Evolutionary conservation across 176 grass and related monocot genomes (phyloP).

Genomic region (Oryza coarctata): DNA sequence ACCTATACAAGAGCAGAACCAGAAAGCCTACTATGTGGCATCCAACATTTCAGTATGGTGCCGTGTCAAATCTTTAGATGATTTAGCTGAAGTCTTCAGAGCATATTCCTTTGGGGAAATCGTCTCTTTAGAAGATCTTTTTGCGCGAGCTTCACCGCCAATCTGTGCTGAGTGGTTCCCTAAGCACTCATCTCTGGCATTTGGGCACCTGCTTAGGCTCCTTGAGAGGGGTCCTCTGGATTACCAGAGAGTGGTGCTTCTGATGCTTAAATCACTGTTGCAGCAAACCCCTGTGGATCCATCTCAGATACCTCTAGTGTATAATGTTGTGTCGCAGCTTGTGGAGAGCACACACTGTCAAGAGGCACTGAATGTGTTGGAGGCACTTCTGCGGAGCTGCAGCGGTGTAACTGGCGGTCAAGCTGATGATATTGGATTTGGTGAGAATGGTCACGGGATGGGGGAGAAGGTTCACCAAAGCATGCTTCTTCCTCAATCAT

Average conservation of each 20-base stretch:
- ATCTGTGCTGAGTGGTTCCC: slow-evolving; percentile 92
- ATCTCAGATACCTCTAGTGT: slow-evolving; percentile 80
- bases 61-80: slow-evolving; percentile 54
- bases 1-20: slow-evolving; percentile 74
- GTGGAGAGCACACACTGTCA: slow-evolving; percentile 74
- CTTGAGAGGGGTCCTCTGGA: slow-evolving; percentile 87
- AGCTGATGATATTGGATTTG: slow-evolving; percentile 45
- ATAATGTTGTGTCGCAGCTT: slow-evolving; percentile 85
- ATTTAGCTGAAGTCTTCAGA: slow-evolving; percentile 70
- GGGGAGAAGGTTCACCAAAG: slow-evolving; percentile 71
- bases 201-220: slow-evolving; percentile 91
- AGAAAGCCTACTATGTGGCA: slow-evolving; percentile 87
- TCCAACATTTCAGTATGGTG: slow-evolving; percentile 89
- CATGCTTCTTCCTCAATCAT: slow-evolving; percentile 76
- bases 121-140: slow-evolving; percentile 63
- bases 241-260: slow-evolving; percentile 84
- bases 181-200: slow-evolving; percentile 88
- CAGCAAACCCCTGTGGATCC: slow-evolving; percentile 89
- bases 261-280: slow-evolving; percentile 86
- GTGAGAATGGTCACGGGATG: slow-evolving; percentile 56
- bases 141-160: slow-evolving; percentile 56
- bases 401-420: slow-evolving; percentile 54
- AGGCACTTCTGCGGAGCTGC: slow-evolving; percentile 87
- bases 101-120: slow-evolving; percentile 72
- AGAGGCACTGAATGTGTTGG: slow-evolving; percentile 87